Conservation (phyloP, 208 protist genomes). For the Leishmania major region DNA sequence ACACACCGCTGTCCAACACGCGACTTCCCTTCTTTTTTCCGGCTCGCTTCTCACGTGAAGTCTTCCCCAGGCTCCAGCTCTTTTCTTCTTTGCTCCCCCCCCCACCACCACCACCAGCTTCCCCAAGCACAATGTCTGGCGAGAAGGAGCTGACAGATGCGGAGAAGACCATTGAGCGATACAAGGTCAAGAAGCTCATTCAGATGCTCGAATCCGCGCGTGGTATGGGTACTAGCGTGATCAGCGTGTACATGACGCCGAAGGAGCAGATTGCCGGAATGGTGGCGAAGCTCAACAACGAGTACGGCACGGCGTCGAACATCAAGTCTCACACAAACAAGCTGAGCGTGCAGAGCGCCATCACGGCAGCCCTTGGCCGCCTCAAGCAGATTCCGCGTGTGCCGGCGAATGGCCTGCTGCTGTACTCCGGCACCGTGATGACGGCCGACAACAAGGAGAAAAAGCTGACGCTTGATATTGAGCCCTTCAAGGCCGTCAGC, state of each 20-base stretch:
- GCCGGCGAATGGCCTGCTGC: conserved; percentile 97
- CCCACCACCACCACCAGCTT: not conserved
- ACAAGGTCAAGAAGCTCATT: conserved; percentile 99
- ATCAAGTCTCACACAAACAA: conserved; percentile 99
- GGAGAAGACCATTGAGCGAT: conserved; percentile 97
- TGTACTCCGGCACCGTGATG: conserved; percentile 99
- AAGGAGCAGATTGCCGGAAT: conserved; percentile 98
- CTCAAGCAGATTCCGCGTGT: conserved; percentile 94
- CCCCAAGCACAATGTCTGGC: conserved; percentile 31
- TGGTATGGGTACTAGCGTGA: conserved; percentile 99
- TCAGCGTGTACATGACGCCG: conserved; percentile 99
- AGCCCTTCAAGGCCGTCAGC: conserved; percentile 99
- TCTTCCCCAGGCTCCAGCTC: not conserved
- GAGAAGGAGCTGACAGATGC: conserved; percentile 84
- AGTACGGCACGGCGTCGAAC: conserved; percentile 99
- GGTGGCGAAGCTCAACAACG: conserved; percentile 99
- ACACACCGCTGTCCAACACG: not conserved
- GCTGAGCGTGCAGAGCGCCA: conserved; percentile 90
- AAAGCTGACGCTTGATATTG: conserved; percentile 99
- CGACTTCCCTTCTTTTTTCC: not conserved
- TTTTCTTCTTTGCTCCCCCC: not conserved
- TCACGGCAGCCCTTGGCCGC: conserved; percentile 87
- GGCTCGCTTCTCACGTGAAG: not conserved
- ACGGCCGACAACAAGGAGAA: conserved; percentile 99
- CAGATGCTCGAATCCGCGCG: conserved; percentile 97